A percentile compares a stretch with the other conserved stretches of the same genome.
phyloP scores from a whole-genome alignment of 2,329 filamentous ascomycete species.

The Exophiala viscosa region DNA sequence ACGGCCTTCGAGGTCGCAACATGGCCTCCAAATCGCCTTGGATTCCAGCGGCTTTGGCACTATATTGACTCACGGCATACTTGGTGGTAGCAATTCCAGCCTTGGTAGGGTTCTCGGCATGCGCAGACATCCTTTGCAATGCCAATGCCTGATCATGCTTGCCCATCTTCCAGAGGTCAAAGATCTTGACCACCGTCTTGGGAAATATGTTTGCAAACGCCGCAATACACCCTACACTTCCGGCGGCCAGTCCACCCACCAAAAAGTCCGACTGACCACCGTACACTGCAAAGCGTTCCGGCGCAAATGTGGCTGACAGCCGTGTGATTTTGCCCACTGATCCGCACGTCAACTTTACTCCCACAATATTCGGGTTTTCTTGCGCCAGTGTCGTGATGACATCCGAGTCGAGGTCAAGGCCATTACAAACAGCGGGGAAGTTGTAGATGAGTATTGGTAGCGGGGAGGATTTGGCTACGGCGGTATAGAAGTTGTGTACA shows the following conservation, averaged over 20 bases:
- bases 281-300: conserved; percentile 61
- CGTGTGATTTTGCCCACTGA: conserved; percentile 60
- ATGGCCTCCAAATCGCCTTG: conserved; percentile 56
- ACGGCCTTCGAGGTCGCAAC: conserved; percentile 58
- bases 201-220: conserved; percentile 58
- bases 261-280: conserved; percentile 72
- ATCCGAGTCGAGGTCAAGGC: conserved; percentile 64
- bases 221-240: conserved; percentile 54
- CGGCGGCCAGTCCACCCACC: conserved; percentile 52
- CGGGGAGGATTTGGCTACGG: conserved; percentile 51
- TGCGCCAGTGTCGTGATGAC: conserved; percentile 54
- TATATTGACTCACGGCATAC: conserved; percentile 61
- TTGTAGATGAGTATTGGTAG: conserved; percentile 65
- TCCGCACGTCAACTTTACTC: conserved; percentile 64
- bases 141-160: conserved; percentile 56
- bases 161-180: conserved; percentile 58
- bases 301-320: conserved; percentile 50
- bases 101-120: conserved; percentile 65
- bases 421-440: conserved; percentile 66
- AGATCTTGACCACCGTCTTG: conserved; percentile 56
- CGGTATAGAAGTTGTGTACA: conserved; percentile 57
- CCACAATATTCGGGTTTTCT: conserved; percentile 55
- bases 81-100: conserved; percentile 65
- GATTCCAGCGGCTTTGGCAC: conserved; percentile 58
- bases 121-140: conserved; percentile 59